These are phyloP conservation scores for Xylaria castorea DNA, from an alignment of 495 filamentous ascomycete species.

Conservation along the genomic window DNA sequence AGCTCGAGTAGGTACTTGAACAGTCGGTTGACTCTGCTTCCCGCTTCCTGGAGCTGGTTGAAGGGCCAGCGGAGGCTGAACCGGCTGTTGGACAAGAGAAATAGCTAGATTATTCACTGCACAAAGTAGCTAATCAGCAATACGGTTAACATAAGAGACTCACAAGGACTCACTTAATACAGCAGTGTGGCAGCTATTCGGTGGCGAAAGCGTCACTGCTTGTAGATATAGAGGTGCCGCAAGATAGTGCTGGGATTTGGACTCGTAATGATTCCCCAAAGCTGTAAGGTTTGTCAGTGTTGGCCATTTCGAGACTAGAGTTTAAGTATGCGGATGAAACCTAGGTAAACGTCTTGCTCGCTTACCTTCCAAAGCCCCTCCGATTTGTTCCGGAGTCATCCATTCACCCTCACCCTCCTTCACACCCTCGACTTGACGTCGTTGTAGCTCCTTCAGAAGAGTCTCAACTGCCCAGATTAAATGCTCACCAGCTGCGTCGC, in stretches of 20 bases:
- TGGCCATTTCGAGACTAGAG: conserved; percentile 24
- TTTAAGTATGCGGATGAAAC: not conserved
- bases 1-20: conserved; percentile 52
- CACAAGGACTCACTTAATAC: conserved; percentile 65
- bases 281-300: conserved; percentile 49
- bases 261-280: conserved; percentile 74
- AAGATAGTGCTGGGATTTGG: conserved; percentile 72
- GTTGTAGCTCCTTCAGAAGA: conserved; percentile 71
- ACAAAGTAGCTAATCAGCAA: conserved; percentile 15
- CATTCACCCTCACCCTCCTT: conserved; percentile 72
- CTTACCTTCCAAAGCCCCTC: conserved; percentile 72
- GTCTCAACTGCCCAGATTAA: conserved; percentile 86
- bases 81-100: conserved; percentile 67
- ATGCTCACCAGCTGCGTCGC: conserved; percentile 71
- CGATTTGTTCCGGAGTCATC: conserved; percentile 75
- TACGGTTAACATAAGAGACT: not conserved
- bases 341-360: conserved; percentile 9
- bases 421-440: conserved; percentile 67
- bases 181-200: conserved; percentile 66
- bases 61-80: conserved; percentile 50
- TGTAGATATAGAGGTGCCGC: conserved; percentile 90
- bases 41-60: conserved; percentile 26
- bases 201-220: conserved; percentile 71
- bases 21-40: conserved; percentile 34
- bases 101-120: conserved; percentile 76